Evolutionary conservation across 23 red algal genomes (phyloP), one percentile per base, ranked within the genome.

Genomic region (Gracilaria gracilis): DNA sequence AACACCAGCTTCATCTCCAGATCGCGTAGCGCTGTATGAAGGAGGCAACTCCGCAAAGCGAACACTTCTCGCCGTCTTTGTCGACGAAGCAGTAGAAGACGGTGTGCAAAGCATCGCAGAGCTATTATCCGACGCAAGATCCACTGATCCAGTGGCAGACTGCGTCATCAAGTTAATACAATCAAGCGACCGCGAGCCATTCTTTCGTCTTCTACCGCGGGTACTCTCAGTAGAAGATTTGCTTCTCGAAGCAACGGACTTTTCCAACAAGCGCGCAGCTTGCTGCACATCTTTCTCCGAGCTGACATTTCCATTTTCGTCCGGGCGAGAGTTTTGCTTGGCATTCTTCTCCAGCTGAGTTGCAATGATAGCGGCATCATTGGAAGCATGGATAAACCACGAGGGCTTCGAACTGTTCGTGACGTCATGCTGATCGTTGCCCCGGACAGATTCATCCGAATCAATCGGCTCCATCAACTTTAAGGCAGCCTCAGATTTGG

Each of bases 21-120:
- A 59, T 27, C 86, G 46, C 28, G 61, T 86, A 70, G 83, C 83
- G 40, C 86, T 89, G 38, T 89, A 89, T 5, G 86, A 89, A 23
- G 86, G 86, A 67, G 86, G 86, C 35, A 89, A 61, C 23, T 67
- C 86, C 9, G 86, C 86, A 89, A 89, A 89, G 19, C 86, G 42
- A 15, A 89, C 86, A 89, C 86, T 89, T 19, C 86, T 69, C n/a
- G 71, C 57, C 6, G 69, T 65, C 61, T 89, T 79, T 4, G 35
- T 44, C 69, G 69, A 40, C 14, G 69, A 75, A 1, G 69, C 35
- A 40, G 36, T 46, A 9, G 75, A 67, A 13, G 57, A 73, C 9
- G 58, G 81, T 24, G 64, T 71, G 57, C 44, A 51, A 44, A 54
- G 1, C 49, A 25, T 57, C 29, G 54, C 75, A 31, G 54, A 69